A percentile compares a stretch with the other conserved stretches of the same genome.
Conservation (phyloP, 106 monocot genomes). For the Dendrobium chrysotoxum region DNA sequence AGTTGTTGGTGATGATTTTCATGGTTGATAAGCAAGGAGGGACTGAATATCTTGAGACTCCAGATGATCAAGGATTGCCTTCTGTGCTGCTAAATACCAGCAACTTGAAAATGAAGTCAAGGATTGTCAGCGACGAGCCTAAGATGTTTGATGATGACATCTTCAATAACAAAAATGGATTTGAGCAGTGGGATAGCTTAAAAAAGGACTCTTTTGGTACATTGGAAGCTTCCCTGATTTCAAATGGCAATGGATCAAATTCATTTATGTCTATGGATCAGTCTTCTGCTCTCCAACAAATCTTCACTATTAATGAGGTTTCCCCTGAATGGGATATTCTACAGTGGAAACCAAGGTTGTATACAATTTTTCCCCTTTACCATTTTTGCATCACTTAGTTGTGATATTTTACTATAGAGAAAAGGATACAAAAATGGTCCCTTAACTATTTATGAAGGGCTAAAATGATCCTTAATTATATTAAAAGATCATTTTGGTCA, state of each 20-base stretch:
- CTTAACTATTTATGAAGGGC: too few relatives aligned
- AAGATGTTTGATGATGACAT: slow-evolving; percentile 15
- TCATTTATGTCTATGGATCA: background rate
- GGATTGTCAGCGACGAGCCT: background rate
- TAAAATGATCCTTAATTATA: too few relatives aligned
- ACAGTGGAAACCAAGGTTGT: slow-evolving; percentile 72
- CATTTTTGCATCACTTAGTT: background rate
- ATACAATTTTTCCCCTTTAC: background rate
- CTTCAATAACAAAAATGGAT: slow-evolving; percentile 26
- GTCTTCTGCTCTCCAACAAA: slow-evolving; percentile 9
- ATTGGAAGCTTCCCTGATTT: slow-evolving; percentile 17
- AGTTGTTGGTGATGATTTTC: background rate
- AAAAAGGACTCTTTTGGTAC: slow-evolving; percentile 21
- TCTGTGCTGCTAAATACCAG: slow-evolving; percentile 3
- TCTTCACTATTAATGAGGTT: slow-evolving; percentile 56
- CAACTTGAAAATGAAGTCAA: background rate
- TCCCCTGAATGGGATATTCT: slow-evolving; percentile 70
- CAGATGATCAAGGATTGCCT: slow-evolving; percentile 10
- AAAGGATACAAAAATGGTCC: too few relatives aligned
- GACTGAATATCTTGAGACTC: slow-evolving; percentile 2
- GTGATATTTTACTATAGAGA: background rate
- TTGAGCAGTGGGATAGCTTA: slow-evolving; percentile 39
- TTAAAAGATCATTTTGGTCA: too few relatives aligned
- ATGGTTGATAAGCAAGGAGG: slow-evolving; percentile 22
- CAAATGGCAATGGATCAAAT: slow-evolving; percentile 13